Base-by-base conservation (phyloP, 2,329 filamentous ascomycete genomes). In the Nemania serpens region DNA sequence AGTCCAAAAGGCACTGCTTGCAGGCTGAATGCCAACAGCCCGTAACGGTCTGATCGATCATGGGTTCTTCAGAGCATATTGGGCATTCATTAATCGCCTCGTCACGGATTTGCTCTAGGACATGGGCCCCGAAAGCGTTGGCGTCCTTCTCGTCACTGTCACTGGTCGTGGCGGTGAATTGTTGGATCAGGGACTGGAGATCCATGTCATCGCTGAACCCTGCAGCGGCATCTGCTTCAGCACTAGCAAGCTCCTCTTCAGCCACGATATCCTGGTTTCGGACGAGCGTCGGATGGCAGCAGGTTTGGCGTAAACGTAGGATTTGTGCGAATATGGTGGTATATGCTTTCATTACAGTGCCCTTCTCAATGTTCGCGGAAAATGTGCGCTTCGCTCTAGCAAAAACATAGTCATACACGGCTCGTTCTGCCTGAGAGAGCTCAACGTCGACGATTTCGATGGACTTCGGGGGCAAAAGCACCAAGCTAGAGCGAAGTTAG, bases 261-360 rank as follows among this genome's bases (percentile, higher is more conserved):
- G 91, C 89, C 3, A 96, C 88, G 5, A 97, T 81, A 2, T 88
- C 87, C 68, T 90, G 89, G 71, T 97, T 96, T 34, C 93, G 88
- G 0, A 96, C 95, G 12, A 99, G 82, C 1, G 94, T 80, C 0
- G 95, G 95, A 74, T 99, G 95, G 65, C 95, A 98, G 74, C 95
- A 99, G 1, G 91, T 91, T 72, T 99, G 95, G 1, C 95, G 88
- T 9, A 99, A 85, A 1, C 95, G 90, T 42, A 99, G 78, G 71
- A 99, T 96, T 75, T 99, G 95, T 0, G 95, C 94, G 73, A 99
- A 97, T 64, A 99, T 97, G 54, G 93, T 97, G 0, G 95, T 97
- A 71, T 93, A 99, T 0, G 93, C 93, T 74, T 97, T 97, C 81
- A 98, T 86, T 4, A 99, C 83, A 0, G 94, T 98, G 3, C 95